These are phyloP conservation scores for Coniochaeta sp. DNA, from an alignment of 2,329 filamentous ascomycete genomes.

Conservation along the genomic window DNA sequence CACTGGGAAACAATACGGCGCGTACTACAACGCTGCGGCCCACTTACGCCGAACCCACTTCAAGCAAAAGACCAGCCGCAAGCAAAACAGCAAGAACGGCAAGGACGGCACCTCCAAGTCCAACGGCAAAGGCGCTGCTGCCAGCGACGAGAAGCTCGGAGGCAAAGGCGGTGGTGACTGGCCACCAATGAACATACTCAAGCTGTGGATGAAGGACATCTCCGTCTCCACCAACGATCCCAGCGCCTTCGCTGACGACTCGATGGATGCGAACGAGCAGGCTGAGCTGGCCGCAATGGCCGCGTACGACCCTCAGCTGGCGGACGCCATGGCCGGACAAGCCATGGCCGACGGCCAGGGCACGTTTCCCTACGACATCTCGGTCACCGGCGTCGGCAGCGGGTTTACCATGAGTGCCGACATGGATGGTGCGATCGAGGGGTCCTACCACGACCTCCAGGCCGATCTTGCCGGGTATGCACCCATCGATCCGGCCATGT, in stretches of 20 bases:
- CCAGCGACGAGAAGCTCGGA: slow-evolving; percentile 39
- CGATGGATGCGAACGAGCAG: slow-evolving; percentile 17
- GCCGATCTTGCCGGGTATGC: slow-evolving; percentile 6
- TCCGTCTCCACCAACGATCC: slow-evolving; percentile 33
- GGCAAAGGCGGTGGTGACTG: slow-evolving; percentile 47
- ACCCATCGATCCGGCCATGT: slow-evolving; percentile 6
- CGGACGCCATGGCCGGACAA: not conserved
- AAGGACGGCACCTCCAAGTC: slow-evolving; percentile 16
- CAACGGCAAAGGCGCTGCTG: slow-evolving; percentile 1
- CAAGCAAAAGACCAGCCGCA: slow-evolving; percentile 50
- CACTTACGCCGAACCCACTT: slow-evolving; percentile 87
- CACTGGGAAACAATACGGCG: slow-evolving; percentile 71
- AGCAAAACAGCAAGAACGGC: slow-evolving; percentile 16
- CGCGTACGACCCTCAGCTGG: slow-evolving; percentile 7
- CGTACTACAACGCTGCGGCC: slow-evolving; percentile 91
- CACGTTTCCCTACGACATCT: slow-evolving; percentile 6
- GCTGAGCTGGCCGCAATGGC: slow-evolving; percentile 13
- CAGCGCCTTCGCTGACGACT: slow-evolving; percentile 24
- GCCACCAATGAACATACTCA: slow-evolving; percentile 49
- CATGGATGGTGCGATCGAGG: slow-evolving; percentile 5
- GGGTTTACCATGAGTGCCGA: slow-evolving; percentile 8
- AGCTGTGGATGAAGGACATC: slow-evolving; percentile 52
- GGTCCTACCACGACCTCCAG: slow-evolving; percentile 7
- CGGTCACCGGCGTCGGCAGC: slow-evolving; percentile 11
- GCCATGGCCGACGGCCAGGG: not conserved